These are phyloP conservation scores for Cercospora berteroae DNA, from an alignment of 2,329 filamentous ascomycete species.

Conservation along the genomic window DNA sequence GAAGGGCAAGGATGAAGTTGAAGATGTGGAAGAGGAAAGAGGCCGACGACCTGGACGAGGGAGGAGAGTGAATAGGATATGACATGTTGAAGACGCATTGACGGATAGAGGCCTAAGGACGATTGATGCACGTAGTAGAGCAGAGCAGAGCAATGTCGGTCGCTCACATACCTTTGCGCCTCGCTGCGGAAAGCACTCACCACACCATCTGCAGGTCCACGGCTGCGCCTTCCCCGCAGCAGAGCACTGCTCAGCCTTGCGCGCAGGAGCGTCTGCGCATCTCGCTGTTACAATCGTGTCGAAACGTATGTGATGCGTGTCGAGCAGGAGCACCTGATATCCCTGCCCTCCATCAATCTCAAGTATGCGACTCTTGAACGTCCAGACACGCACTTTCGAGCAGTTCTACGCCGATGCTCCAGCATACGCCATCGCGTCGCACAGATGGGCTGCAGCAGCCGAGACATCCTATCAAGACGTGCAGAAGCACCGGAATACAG, in stretches of 20 bases:
- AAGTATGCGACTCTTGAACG: neutral
- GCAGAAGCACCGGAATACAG: no score
- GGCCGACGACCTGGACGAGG: constrained; percentile 25
- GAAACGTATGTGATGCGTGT: neutral
- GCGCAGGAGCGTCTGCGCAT: neutral
- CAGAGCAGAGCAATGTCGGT: neutral
- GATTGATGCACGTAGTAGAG: neutral
- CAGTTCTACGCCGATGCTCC: neutral
- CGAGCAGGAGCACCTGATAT: neutral
- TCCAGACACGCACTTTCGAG: neutral
- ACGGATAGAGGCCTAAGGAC: neutral
- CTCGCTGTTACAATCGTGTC: neutral
- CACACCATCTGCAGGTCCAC: neutral
- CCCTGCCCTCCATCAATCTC: neutral
- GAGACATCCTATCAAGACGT: no score
- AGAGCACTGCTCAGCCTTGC: neutral
- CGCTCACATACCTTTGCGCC: neutral
- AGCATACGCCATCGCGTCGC: no score
- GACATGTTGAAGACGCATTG: constrained; percentile 18
- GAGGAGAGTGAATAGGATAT: constrained; percentile 29
- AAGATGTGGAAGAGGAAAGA: constrained; percentile 50
- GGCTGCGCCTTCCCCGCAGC: neutral
- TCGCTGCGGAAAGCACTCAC: neutral
- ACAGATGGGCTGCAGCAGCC: no score
- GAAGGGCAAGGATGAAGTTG: constrained; percentile 80